Evolutionary conservation across 768 basidiomycete genomes (phyloP).

Genomic region (Rossbeevera mucosa): DNA sequence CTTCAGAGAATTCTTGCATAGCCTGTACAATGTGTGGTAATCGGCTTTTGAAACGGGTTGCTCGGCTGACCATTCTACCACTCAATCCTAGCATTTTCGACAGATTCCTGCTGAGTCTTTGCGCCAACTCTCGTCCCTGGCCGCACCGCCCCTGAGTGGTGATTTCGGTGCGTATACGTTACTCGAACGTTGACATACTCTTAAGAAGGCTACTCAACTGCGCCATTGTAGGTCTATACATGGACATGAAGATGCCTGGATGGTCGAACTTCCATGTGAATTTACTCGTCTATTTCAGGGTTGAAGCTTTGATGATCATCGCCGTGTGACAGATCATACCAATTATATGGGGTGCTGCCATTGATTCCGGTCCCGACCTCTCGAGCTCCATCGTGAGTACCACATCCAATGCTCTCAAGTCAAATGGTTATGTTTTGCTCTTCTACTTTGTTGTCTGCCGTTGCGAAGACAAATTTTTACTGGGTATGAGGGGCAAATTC

Average conservation of each 20-base stretch:
- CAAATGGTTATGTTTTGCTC: background rate
- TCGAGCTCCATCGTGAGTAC: background rate
- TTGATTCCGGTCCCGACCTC: constrained; percentile 4
- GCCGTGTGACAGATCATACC: background rate
- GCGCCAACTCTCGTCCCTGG: background rate
- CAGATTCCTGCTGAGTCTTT: background rate
- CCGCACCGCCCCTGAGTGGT: background rate
- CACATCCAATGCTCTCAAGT: background rate
- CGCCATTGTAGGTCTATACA: background rate
- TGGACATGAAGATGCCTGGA: background rate
- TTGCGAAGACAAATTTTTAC: background rate
- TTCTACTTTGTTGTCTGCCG: background rate
- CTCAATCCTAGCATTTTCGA: background rate
- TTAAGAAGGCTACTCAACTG: background rate
- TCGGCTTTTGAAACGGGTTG: background rate
- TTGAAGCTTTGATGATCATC: constrained; percentile 2
- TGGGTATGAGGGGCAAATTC: background rate
- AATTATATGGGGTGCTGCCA: background rate
- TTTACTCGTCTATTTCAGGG: constrained; percentile 8
- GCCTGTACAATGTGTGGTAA: background rate
- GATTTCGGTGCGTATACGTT: background rate
- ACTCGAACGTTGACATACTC: background rate
- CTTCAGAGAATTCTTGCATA: background rate
- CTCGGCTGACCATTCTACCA: background rate
- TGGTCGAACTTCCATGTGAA: background rate